Conservation (phyloP, 1,284 basidiomycete genomes). For the Prillingera fragicola region DNA sequence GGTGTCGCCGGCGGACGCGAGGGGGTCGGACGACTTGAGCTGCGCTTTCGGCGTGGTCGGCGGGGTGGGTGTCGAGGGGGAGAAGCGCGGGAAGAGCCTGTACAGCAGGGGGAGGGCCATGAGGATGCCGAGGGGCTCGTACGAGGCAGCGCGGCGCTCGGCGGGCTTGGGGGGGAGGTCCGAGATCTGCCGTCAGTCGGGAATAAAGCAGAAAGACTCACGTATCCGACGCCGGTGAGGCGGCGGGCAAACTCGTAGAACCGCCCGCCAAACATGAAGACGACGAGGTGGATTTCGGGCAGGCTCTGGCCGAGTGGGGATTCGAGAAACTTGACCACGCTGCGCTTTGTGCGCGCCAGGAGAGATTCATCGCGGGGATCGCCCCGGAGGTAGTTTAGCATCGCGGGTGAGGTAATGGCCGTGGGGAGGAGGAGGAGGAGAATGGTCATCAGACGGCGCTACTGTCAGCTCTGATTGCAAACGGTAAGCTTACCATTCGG, state of each 20-base stretch:
- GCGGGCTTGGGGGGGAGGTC: conserved; percentile 59
- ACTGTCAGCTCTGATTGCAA: conserved; percentile 5
- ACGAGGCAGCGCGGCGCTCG: conserved; percentile 68
- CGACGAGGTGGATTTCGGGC: conserved; percentile 68
- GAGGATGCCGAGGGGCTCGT: conserved; percentile 74
- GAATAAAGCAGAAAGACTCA: conserved; percentile 47
- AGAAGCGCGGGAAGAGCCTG: conserved; percentile 46
- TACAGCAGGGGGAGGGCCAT: conserved; percentile 65
- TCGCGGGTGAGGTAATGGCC: conserved; percentile 51
- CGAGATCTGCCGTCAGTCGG: conserved; percentile 56
- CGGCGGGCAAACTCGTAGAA: conserved; percentile 72
- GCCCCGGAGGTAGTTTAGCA: conserved; percentile 49
- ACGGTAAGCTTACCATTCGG: conserved; percentile 24
- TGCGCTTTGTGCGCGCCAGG: conserved; percentile 7
- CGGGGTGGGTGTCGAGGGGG: not conserved
- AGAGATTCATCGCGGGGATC: conserved; percentile 7
- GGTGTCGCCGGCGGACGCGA: conserved; percentile 9
- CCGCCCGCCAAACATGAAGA: conserved; percentile 72
- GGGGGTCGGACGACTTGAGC: not conserved
- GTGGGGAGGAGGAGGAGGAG: conserved; percentile 56
- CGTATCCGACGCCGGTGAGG: conserved; percentile 66
- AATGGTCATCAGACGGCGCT: conserved; percentile 58
- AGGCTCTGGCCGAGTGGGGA: conserved; percentile 33
- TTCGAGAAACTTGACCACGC: conserved; percentile 26
- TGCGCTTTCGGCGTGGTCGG: conserved; percentile 1